Conservation (phyloP, 768 basidiomycete genomes). For the Agaricus blazei region DNA sequence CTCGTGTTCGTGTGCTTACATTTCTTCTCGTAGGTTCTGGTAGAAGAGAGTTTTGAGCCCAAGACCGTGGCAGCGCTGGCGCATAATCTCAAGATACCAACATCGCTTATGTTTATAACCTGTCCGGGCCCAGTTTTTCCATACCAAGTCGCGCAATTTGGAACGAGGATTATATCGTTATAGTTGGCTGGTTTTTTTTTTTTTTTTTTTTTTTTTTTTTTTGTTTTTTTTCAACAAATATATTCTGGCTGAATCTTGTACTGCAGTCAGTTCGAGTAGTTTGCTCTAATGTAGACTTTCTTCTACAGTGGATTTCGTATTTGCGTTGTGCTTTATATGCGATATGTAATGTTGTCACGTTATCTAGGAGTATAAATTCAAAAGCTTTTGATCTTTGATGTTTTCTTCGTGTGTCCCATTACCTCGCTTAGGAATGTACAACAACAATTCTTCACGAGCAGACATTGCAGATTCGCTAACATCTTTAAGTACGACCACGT, state of each 20-base stretch:
- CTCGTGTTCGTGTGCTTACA: neutral
- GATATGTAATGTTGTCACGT: neutral
- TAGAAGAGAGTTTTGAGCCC: slow-evolving; percentile 40
- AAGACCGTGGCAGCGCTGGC: slow-evolving; percentile 43
- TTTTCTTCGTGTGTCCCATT: neutral
- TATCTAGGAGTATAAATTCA: neutral
- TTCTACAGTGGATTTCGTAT: neutral
- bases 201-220: no score
- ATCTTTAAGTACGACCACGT: neutral
- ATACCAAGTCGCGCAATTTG: slow-evolving; percentile 42
- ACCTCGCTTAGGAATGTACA: neutral
- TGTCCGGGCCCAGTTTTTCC: slow-evolving; percentile 46
- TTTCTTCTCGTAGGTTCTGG: slow-evolving; percentile 31
- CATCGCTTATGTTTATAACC: slow-evolving; percentile 58
- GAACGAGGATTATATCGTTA: slow-evolving; percentile 41
- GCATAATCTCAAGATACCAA: slow-evolving; percentile 41
- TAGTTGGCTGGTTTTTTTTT: neutral
- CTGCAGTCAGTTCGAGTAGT: no score
- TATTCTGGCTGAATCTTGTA: no score
- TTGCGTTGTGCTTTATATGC: no score
- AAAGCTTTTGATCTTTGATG: neutral
- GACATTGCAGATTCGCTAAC: neutral
- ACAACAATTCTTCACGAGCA: neutral
- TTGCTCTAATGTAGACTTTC: neutral
- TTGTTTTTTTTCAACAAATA: no score